phyloP scores from a whole-genome alignment of 2,329 filamentous ascomycete genomes.

The Ophiostoma perfectum region DNA sequence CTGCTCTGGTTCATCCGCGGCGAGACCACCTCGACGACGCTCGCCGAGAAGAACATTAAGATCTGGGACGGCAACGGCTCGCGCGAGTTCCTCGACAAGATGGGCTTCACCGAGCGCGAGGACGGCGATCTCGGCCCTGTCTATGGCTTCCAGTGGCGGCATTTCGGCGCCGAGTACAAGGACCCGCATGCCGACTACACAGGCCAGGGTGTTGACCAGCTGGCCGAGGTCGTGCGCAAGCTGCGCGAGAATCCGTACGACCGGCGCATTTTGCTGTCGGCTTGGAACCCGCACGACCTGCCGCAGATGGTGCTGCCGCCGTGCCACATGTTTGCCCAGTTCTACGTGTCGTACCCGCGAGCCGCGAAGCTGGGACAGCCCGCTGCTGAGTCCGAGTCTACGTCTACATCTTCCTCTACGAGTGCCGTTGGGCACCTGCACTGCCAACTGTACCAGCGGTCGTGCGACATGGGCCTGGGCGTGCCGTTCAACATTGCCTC shows the following conservation, averaged over 20 bases:
- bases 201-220: conserved; percentile 85
- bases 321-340: conserved; percentile 97
- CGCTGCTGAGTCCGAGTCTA: not conserved
- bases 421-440: conserved; percentile 55
- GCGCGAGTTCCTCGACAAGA: conserved; percentile 79
- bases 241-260: conserved; percentile 80
- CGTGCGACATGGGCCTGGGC: conserved; percentile 93
- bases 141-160: conserved; percentile 98
- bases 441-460: conserved; percentile 87
- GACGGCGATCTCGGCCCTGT: conserved; percentile 90
- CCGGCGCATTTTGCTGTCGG: conserved; percentile 79
- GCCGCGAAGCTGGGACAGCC: conserved; percentile 14
- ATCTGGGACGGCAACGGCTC: conserved; percentile 99
- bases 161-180: conserved; percentile 88
- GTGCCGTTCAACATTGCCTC: conserved; percentile 97
- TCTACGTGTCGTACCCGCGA: conserved; percentile 74
- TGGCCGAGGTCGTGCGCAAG: conserved; percentile 85
- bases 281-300: conserved; percentile 89
- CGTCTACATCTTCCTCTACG: too few relatives aligned
- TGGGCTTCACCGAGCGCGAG: conserved; percentile 74
- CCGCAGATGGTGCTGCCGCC: conserved; percentile 86
- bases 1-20: conserved; percentile 94
- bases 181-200: conserved; percentile 76
- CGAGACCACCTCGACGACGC: conserved; percentile 69
- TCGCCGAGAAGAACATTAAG: conserved; percentile 77